These are phyloP conservation scores for Metschnikowia orientalis DNA, from an alignment of 805 yeast species.

Conservation along the genomic window DNA sequence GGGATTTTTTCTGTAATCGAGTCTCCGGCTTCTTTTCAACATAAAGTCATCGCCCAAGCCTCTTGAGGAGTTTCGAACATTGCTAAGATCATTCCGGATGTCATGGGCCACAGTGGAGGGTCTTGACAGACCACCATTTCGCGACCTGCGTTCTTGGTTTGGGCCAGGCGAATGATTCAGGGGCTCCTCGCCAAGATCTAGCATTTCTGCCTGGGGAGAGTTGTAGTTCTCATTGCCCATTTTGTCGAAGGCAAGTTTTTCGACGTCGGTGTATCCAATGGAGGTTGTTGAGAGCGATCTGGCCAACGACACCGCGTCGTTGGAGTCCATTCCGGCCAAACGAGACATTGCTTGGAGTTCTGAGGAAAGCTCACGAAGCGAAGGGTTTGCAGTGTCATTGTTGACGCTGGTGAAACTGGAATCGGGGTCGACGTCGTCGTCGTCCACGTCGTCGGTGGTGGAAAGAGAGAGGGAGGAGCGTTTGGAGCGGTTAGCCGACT, in stretches of 20 bases:
- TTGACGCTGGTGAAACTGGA: constrained; percentile 1
- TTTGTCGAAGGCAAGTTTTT: constrained; percentile 39
- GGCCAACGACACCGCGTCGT: constrained; percentile 80
- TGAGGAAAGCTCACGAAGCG: constrained; percentile 64
- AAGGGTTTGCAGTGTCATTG: constrained; percentile 41
- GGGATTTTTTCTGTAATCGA: constrained; percentile 34
- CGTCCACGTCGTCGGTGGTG: constrained; percentile 11
- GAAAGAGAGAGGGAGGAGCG: constrained; percentile 17
- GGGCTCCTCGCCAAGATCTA: constrained; percentile 17
- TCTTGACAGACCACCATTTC: too few species aligned
- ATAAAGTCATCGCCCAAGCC: constrained; percentile 27
- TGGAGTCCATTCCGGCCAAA: constrained; percentile 71
- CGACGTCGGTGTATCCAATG: constrained; percentile 52
- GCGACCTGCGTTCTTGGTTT: too few species aligned
- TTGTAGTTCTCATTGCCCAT: constrained; percentile 18
- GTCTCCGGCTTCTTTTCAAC: constrained; percentile 36
- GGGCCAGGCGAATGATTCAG: too few species aligned
- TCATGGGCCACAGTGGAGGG: too few species aligned
- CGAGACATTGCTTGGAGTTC: constrained; percentile 73
- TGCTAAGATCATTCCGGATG: too few species aligned
- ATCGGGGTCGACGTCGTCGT: constrained; percentile 2
- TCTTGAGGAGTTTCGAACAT: too few species aligned
- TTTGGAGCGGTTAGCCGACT: constrained; percentile 14
- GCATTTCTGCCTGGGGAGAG: constrained; percentile 12
- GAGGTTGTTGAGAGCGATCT: constrained; percentile 71